Evolutionary conservation across 257 asterid species (phyloP), one percentile per base, ranked within the genome.

Genomic region (Avicennia marina): DNA sequence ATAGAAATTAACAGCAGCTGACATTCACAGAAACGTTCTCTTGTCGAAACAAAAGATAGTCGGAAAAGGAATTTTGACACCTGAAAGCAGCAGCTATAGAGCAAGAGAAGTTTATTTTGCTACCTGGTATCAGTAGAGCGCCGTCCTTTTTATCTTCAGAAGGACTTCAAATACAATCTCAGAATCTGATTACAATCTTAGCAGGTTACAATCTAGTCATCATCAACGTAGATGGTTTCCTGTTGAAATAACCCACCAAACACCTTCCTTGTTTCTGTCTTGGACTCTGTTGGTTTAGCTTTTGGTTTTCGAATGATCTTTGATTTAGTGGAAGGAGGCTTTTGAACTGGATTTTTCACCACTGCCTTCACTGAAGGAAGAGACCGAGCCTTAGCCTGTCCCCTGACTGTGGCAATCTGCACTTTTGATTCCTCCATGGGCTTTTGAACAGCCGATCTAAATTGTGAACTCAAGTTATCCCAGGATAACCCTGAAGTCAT

Each of bases 151-250:
- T 4, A 5, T 2, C 41, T 36, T 36, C 3, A 4, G 13, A 8
- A 36, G 9, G 13, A n/a, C n/a, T n/a, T n/a, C n/a, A n/a, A n/a
- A 55, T 62, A 42, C 55, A 62, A 56, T 54, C 67, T 57, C 63
- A 16, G 44, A 73, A 43, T 29, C 60, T 44, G 38, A 41, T 34
- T 22, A 31, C 56, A 55, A 11, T n/a, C n/a, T n/a, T n/a, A n/a
- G n/a, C n/a, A n/a, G n/a, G n/a, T n/a, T n/a, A n/a, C n/a, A n/a
- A 41, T 70, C 81, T 65, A 83, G 65, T 84, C 95, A 64, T 90
- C 96, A 66, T 87, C 98, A 5, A 88, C 75, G 56, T 90, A 90
- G 75, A 90, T 87, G 72, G 96, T 90, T 78, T 90, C 96, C 72
- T 90, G 98, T 81, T 81, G 60, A 78, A 90, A 90, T 68, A 87